These are phyloP conservation scores for Ophiocordyceps robertsii DNA, from an alignment of 2,329 filamentous ascomycete genomes.

Conservation along the genomic window DNA sequence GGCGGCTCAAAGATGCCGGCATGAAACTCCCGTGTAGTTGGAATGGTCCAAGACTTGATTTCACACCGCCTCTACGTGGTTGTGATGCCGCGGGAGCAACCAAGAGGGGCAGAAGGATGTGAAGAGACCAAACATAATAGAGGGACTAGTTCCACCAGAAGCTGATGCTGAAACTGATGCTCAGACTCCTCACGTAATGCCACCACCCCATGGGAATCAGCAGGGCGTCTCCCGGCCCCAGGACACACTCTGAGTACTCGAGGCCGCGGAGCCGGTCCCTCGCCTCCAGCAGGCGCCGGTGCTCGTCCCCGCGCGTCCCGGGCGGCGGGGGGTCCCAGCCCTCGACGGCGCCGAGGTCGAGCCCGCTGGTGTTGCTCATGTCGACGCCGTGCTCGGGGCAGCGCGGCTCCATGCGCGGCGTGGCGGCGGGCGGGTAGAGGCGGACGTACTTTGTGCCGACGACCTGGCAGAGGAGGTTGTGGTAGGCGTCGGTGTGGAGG, in stretches of 20 bases:
- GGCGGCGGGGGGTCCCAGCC: conserved; percentile 34
- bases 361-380: conserved; percentile 78
- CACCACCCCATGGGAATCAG: conserved; percentile 95
- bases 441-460: conserved; percentile 88
- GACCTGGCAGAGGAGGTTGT: conserved; percentile 83
- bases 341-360: conserved; percentile 64
- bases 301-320: conserved; percentile 5
- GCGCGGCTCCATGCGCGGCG: conserved; percentile 44
- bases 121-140: not conserved
- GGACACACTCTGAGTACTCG: conserved; percentile 61
- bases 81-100: not conserved
- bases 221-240: conserved; percentile 70
- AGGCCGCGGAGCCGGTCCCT: conserved; percentile 40
- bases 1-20: not conserved
- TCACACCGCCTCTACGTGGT: too few relatives aligned
- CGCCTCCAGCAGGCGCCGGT: conserved; percentile 22
- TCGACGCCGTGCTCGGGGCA: conserved; percentile 58
- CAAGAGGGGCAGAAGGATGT: not conserved
- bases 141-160: conserved; percentile 75
- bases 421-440: conserved; percentile 60
- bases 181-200: conserved; percentile 86
- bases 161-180: conserved; percentile 83
- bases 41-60: too few relatives aligned
- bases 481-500: conserved; percentile 85
- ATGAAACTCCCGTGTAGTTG: too few relatives aligned